These are phyloP conservation scores for Alloteropsis semialata DNA, from an alignment of 176 grass and related monocot genomes.

Conservation along the genomic window DNA sequence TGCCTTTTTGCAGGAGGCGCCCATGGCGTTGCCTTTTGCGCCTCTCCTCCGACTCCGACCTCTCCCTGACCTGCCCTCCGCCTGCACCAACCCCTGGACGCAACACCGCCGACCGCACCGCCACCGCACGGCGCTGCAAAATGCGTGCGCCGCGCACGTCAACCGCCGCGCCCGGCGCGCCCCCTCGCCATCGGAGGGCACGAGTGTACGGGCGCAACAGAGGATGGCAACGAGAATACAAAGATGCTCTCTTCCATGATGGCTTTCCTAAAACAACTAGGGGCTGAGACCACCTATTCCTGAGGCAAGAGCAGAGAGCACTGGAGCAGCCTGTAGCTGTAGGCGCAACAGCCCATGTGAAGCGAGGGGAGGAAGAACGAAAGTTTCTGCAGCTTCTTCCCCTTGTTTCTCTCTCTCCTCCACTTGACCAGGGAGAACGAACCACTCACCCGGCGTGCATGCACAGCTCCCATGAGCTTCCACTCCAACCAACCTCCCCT, in stretches of 20 bases:
- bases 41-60: too few relatives aligned
- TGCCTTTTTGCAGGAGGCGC: background rate
- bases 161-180: too few relatives aligned
- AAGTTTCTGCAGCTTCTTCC: constrained; percentile 10
- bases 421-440: background rate
- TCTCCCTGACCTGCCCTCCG: too few relatives aligned
- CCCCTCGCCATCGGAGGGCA: too few relatives aligned
- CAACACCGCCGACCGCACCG: too few relatives aligned
- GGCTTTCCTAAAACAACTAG: constrained; percentile 39
- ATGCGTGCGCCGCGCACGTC: background rate
- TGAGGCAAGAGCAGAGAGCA: background rate
- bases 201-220: background rate
- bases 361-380: background rate
- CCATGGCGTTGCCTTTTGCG: background rate
- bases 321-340: background rate
- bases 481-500: background rate
- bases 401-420: background rate
- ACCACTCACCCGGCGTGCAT: background rate
- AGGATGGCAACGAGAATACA: background rate
- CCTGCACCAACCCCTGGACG: too few relatives aligned
- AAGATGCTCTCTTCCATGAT: constrained; percentile 18
- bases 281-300: constrained; percentile 24
- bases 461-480: background rate
- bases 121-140: background rate
- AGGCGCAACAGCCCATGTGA: constrained; percentile 36